Base-by-base conservation (phyloP, 1,284 basidiomycete genomes). In the Ceratobasidium sp. region DNA sequence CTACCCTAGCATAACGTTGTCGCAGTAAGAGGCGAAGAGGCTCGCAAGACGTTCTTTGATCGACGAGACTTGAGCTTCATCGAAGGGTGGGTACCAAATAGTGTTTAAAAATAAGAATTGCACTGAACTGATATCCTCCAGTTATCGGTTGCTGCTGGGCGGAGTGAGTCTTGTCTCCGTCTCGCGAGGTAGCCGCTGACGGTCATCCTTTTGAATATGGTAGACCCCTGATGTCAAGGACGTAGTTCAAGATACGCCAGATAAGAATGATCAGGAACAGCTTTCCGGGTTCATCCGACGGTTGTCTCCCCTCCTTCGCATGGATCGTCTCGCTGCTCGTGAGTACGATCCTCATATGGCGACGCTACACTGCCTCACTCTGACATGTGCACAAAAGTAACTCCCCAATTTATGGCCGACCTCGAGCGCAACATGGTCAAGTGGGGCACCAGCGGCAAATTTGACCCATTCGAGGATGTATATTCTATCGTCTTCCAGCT, bases 1-100 rank as follows among this genome's bases (percentile, higher is more conserved):
- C 44, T 68, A 55, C 20, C 23, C 35, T 54, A 74, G 70, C 70
- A 74, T 59, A 48, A 74, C n/a, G 70, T 74, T 48, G 70, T 74
- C 14, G 70, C 59, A 1, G 6, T 74, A n/a, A 59, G 30, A 12
- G 70, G 70, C 27, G 70, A 74, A 54, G 59, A 74, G 46, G 70
- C 70, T 41, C 70, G 70, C 12, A 74, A 74, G 48, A 12, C 48
- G 5, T 74, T 74, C 23, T 74, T 74, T 33, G 59, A 74, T 50
- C 57, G 50, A 1, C 30, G 54, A 8, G 59, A 64, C 46, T 33
- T 74, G 27, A 74, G 70, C 16, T 74, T 74, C 44, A 62, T 44
- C 20, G 59, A 74, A 52, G 70, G 70, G 70, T 64, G 50, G 27
- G 57, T 60, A 57, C 27, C 8, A 57, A 23, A 57, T 27, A 38